A percentile compares a stretch with the other conserved stretches of the same genome.
These are phyloP conservation scores for Lachancea sp. DNA, from an alignment of 805 yeast genomes.

Conservation along the genomic window DNA sequence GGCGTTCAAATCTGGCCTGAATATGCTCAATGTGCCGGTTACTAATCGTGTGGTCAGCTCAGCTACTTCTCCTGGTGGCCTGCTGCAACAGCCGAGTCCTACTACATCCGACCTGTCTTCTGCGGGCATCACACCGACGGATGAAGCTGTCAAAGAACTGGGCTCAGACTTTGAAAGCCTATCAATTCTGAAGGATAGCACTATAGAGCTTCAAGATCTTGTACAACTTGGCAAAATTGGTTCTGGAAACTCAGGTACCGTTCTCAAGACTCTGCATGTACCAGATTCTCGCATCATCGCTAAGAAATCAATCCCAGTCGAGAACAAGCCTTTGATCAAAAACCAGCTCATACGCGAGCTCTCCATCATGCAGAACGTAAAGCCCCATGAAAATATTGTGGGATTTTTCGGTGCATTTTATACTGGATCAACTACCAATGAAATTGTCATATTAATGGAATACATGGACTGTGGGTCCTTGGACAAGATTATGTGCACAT, in stretches of 20 bases:
- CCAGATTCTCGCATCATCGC: conserved; percentile 90
- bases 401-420: conserved; percentile 89
- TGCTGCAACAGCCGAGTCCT: conserved; percentile 11
- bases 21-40: neutral
- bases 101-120: conserved; percentile 13
- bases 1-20: neutral
- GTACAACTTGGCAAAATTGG: conserved; percentile 75
- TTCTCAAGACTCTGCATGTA: conserved; percentile 77
- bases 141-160: conserved; percentile 10
- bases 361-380: conserved; percentile 85
- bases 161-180: conserved; percentile 13
- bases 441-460: conserved; percentile 90
- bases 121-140: conserved; percentile 8
- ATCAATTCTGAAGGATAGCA: conserved; percentile 17
- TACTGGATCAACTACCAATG: conserved; percentile 42
- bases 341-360: conserved; percentile 79
- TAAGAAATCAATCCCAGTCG: conserved; percentile 78
- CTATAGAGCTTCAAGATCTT: conserved; percentile 56
- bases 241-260: conserved; percentile 91
- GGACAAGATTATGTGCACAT: conserved; percentile 61
- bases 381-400: conserved; percentile 68
- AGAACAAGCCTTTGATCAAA: conserved; percentile 43
- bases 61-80: conserved; percentile 13
- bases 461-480: conserved; percentile 92
- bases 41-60: conserved; percentile 5